Evolutionary conservation across 768 basidiomycete species (phyloP).

Genomic region (Gyrodon lividus): DNA sequence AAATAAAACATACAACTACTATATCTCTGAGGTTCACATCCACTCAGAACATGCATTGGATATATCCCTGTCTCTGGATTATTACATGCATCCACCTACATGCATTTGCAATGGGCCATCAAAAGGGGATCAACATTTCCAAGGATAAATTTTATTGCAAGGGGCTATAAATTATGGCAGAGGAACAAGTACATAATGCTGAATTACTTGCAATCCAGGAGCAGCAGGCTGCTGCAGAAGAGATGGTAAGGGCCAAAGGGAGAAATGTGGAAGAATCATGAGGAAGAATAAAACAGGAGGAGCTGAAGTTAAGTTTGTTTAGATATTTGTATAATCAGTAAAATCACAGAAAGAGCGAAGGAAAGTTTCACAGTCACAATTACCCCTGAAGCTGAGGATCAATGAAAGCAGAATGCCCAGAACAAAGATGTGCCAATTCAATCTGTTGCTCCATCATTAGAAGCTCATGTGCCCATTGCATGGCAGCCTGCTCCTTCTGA

Average conservation of each 20-base stretch:
- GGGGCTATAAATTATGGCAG: not conserved
- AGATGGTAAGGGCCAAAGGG: not conserved
- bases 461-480: not conserved
- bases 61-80: slow-evolving; percentile 15
- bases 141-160: not conserved
- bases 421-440: not conserved
- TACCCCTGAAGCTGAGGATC: not conserved
- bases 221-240: not conserved
- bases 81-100: slow-evolving; percentile 13
- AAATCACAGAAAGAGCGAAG: not conserved
- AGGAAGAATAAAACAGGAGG: slow-evolving; percentile 1
- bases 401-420: not conserved
- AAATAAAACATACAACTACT: slow-evolving; percentile 27
- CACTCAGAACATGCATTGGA: slow-evolving; percentile 39
- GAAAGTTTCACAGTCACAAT: too few relatives aligned
- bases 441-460: slow-evolving; percentile 1
- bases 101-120: slow-evolving; percentile 24
- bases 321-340: not conserved
- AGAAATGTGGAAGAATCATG: not conserved
- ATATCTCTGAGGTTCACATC: slow-evolving; percentile 30
- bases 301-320: not conserved
- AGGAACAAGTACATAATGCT: not conserved
- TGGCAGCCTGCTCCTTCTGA: not conserved
- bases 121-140: not conserved
- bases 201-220: not conserved